Conservation (phyloP, 2,329 filamentous ascomycete species). For the Drechslera avenae region DNA sequence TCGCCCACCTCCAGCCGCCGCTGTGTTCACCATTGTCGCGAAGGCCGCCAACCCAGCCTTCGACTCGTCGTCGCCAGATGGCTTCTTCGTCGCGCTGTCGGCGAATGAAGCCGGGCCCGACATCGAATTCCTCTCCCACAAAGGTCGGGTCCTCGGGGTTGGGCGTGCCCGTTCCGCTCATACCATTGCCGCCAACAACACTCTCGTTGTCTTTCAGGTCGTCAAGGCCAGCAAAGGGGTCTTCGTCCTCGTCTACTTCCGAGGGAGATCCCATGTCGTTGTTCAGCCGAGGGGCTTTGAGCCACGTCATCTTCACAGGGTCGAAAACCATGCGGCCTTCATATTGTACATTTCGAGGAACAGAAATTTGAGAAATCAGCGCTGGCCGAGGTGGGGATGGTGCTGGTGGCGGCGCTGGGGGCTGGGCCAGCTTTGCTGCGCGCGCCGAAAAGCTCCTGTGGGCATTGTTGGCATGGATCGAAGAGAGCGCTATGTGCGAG, state of each 20-base stretch:
- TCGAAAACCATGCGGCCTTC: slow-evolving; percentile 99
- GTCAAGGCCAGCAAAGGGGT: slow-evolving; percentile 93
- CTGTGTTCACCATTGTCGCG: slow-evolving; percentile 49
- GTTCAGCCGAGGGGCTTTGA: slow-evolving; percentile 66
- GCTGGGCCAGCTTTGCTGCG: slow-evolving; percentile 38
- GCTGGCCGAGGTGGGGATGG: slow-evolving; percentile 65
- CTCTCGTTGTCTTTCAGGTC: slow-evolving; percentile 75
- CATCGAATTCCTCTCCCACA: slow-evolving; percentile 95
- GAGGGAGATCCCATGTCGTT: slow-evolving; percentile 46
- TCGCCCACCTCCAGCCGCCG: slow-evolving; percentile 77
- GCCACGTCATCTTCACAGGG: slow-evolving; percentile 95
- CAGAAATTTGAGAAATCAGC: slow-evolving; percentile 88
- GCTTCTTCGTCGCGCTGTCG: slow-evolving; percentile 91
- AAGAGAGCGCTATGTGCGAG: slow-evolving; percentile 51
- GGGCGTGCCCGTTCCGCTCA: slow-evolving; percentile 24
- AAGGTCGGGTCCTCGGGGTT: slow-evolving; percentile 41
- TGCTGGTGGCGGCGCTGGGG: slow-evolving; percentile 53
- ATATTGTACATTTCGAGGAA: slow-evolving; percentile 81
- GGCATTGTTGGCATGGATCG: slow-evolving; percentile 28
- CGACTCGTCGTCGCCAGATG: slow-evolving; percentile 85
- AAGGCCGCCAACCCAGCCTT: slow-evolving; percentile 75
- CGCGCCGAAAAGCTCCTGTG: slow-evolving; percentile 51
- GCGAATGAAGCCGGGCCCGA: slow-evolving; percentile 90
- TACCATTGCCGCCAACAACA: slow-evolving; percentile 34
- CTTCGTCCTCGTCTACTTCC: slow-evolving; percentile 82